Base-by-base conservation (phyloP, 345 rosid species). In the Hirschfeldia incana region DNA sequence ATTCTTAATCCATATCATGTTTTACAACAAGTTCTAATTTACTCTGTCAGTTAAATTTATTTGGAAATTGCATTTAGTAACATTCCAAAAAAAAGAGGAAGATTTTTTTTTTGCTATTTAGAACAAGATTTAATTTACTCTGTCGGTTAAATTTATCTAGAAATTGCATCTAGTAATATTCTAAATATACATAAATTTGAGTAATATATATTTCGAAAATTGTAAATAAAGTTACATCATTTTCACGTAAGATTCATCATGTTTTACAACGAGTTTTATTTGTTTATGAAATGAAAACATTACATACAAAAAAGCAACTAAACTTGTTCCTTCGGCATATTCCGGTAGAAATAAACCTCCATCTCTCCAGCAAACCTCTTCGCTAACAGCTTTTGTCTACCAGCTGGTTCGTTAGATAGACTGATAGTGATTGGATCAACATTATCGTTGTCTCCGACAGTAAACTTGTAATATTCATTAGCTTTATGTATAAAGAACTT, bases 271-370 rank as follows among this genome's bases (percentile, higher is more conserved):
- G n/a, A 33, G 44, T 15, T 15, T 33, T 64, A 64, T 64, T 64
- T 64, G 44, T 33, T 7, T 1, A 4, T 33, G 28, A 64, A 64
- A 16, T 4, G 17, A 61, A n/a, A 33, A n/a, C 3, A 3, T 64
- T 64, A 63, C 27, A 33, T 64, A 5, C 21, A 21, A 21, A 60
- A 27, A 60, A 17, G 2, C 29, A 61, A 61, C 65, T 32, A 32
- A 62, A 62, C 39, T 59, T 63, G 16, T 61, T 32, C 9, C 36
- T 63, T 32, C 32, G 15, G 27, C 26, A 8, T 64, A 15, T 37
- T 7, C 67, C 67, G 44, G 67, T 63, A 32, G 67, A 63, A 62
- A 32, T 30, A 62, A 62, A 62, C 39, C 66, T 62, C 39, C 66
- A 62, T 62, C 39, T 5, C 11, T 62, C 66, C 66, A 62, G 39